Percentiles rank a stretch among this genome's conserved stretches.
Evolutionary conservation across 176 grass and related monocot species (phyloP).

Genomic region (Oryza coarctata): DNA sequence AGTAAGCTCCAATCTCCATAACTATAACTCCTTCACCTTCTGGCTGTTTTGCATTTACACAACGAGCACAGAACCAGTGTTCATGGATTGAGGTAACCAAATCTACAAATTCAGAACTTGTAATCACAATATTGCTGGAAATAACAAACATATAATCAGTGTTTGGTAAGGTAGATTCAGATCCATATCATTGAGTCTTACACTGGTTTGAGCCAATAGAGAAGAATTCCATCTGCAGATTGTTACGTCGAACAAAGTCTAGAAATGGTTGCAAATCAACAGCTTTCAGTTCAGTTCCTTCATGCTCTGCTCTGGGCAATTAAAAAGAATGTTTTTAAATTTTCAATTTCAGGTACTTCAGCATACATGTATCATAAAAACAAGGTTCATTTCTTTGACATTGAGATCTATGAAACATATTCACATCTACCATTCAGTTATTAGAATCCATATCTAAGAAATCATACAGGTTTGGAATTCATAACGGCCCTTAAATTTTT

Average conservation of each 20-base stretch:
- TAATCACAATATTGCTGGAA: conserved; percentile 18
- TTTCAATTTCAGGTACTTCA: neutral
- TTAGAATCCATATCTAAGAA: neutral
- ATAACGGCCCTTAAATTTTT: neutral
- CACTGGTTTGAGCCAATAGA: conserved; percentile 71
- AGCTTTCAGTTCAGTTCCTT: conserved; percentile 65
- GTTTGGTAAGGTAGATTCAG: neutral
- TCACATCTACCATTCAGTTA: neutral
- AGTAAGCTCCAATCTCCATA: conserved; percentile 75
- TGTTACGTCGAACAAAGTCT: conserved; percentile 67
- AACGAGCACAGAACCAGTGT: conserved; percentile 73
- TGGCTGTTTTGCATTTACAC: conserved; percentile 58
- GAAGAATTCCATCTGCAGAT: conserved; percentile 82
- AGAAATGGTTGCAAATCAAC: conserved; percentile 73
- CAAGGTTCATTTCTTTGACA: neutral
- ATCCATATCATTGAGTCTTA: conserved; percentile 37
- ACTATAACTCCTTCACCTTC: conserved; percentile 77
- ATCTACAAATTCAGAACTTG: conserved; percentile 49
- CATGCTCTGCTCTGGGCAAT: conserved; percentile 76
- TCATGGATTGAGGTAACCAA: conserved; percentile 84
- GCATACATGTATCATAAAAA: neutral
- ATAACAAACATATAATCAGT: conserved; percentile 5
- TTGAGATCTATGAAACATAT: neutral
- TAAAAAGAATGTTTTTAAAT: neutral
- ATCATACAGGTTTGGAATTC: too few relatives aligned